Conservation (phyloP, 2,329 filamentous ascomycete species). For the Talaromyces sp. region DNA sequence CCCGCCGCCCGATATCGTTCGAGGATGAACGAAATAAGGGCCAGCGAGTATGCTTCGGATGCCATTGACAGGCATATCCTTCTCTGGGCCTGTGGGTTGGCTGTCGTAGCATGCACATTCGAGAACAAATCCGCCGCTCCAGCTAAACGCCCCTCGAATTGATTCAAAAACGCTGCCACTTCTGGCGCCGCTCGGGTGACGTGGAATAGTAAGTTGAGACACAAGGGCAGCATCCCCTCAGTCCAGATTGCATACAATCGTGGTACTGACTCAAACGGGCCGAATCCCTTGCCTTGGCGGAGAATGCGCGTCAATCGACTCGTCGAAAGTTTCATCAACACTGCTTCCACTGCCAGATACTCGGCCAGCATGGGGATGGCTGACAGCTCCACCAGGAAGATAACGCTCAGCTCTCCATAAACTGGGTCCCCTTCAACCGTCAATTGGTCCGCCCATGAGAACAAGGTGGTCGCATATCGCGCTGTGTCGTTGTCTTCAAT, state of each 20-base stretch:
- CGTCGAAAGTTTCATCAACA: slow-evolving; percentile 72
- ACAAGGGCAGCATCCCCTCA: slow-evolving; percentile 77
- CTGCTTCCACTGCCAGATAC: slow-evolving; percentile 79
- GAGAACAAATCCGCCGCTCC: slow-evolving; percentile 70
- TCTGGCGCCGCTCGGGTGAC: slow-evolving; percentile 79
- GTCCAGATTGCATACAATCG: slow-evolving; percentile 88
- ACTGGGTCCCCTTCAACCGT: slow-evolving; percentile 74
- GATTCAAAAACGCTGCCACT: slow-evolving; percentile 79
- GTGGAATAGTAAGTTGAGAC: slow-evolving; percentile 78
- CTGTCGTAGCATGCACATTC: slow-evolving; percentile 33
- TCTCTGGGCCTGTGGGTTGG: slow-evolving; percentile 42
- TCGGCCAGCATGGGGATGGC: slow-evolving; percentile 76
- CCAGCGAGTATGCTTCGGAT: slow-evolving; percentile 72
- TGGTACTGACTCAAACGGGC: slow-evolving; percentile 69
- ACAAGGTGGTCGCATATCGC: slow-evolving; percentile 78
- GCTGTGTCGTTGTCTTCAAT: slow-evolving; percentile 61
- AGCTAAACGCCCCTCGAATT: slow-evolving; percentile 73
- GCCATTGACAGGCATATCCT: slow-evolving; percentile 68
- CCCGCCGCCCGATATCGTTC: slow-evolving; percentile 60
- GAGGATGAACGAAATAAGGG: slow-evolving; percentile 69
- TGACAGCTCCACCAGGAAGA: slow-evolving; percentile 84
- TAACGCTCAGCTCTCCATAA: slow-evolving; percentile 85
- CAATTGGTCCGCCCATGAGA: slow-evolving; percentile 88
- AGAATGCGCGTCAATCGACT: slow-evolving; percentile 76
- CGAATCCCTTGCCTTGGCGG: slow-evolving; percentile 61